Percentiles rank a stretch among this genome's conserved stretches.
Evolutionary conservation across 2,329 filamentous ascomycete species (phyloP).

Genomic region (Pyrenophora graminea): DNA sequence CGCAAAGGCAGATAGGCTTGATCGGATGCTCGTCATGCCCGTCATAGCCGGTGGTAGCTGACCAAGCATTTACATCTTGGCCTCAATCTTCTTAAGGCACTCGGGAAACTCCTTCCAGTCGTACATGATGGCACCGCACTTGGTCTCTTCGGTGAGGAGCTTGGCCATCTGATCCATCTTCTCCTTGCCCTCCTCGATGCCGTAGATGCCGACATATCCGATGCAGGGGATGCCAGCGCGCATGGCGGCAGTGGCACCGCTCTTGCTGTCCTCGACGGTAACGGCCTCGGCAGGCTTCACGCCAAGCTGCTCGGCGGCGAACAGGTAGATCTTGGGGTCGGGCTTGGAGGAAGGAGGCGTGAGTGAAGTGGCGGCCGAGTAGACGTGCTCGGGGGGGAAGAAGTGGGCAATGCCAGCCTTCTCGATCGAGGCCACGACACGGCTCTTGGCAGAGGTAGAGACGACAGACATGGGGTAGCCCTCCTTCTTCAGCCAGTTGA

Average conservation of each 20-base stretch:
- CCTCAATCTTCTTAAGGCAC: constrained; percentile 55
- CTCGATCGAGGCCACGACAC: constrained; percentile 76
- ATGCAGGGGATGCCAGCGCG: constrained; percentile 79
- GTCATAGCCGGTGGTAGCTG: background rate
- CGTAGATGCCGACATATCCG: constrained; percentile 75
- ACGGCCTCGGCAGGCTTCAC: constrained; percentile 73
- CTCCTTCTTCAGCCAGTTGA: constrained; percentile 66
- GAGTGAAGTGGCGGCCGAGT: constrained; percentile 80
- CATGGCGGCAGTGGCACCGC: constrained; percentile 75
- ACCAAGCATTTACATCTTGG: constrained; percentile 34
- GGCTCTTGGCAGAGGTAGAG: constrained; percentile 75
- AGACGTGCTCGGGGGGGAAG: constrained; percentile 76
- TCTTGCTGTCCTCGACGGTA: constrained; percentile 87
- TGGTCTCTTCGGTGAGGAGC: constrained; percentile 54
- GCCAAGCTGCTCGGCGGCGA: constrained; percentile 73
- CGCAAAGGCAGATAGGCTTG: constrained; percentile 16
- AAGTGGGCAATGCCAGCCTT: constrained; percentile 80
- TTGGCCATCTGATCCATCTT: constrained; percentile 55
- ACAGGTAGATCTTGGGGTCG: constrained; percentile 84
- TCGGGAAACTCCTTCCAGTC: constrained; percentile 58
- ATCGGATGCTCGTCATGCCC: constrained; percentile 14
- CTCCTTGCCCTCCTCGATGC: constrained; percentile 49
- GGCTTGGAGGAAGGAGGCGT: constrained; percentile 84
- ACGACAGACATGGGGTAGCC: constrained; percentile 80
- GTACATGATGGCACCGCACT: constrained; percentile 55